Evolutionary conservation across 164 flowering plant species (phyloP).

Genomic region (Aristolochia contorta): DNA sequence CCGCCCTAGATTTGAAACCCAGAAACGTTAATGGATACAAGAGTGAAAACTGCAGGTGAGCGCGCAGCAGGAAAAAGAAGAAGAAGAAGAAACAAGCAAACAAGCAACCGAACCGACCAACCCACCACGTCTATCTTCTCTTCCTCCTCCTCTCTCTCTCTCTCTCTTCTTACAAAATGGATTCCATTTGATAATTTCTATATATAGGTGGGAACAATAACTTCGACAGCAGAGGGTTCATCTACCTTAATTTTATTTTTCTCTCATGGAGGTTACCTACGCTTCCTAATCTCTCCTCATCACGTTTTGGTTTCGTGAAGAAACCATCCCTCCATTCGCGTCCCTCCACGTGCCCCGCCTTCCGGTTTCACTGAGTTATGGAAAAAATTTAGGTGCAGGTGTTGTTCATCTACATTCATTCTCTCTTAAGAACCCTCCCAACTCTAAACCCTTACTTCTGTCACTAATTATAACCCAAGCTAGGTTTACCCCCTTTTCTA

Average conservation of each 20-base stretch:
- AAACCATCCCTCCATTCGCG: not conserved
- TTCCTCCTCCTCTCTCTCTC: not conserved
- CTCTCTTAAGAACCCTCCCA: too few species aligned
- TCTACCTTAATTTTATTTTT: not conserved
- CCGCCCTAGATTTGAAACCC: too few species aligned
- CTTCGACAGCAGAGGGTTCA: not conserved
- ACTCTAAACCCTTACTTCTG: too few species aligned
- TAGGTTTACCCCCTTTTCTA: too few species aligned
- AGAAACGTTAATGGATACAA: too few species aligned
- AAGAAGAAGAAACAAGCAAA: not conserved
- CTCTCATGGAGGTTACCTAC: constrained; percentile 2
- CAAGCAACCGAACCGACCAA: not conserved
- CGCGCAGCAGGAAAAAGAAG: too few species aligned
- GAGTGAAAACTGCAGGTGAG: too few species aligned
- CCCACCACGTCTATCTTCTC: not conserved
- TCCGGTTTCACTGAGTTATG: not conserved
- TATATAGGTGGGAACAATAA: not conserved
- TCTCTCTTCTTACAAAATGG: not conserved
- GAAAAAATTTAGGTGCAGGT: constrained; percentile 2
- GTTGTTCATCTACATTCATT: constrained; percentile 1
- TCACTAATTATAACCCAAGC: too few species aligned
- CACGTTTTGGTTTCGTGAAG: constrained; percentile 3
- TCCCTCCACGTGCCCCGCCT: not conserved
- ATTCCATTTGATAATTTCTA: not conserved
- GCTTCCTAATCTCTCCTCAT: constrained; percentile 4